A percentile compares a stretch with the other conserved stretches of the same genome.
These are phyloP conservation scores for Durotheca rogersii DNA, from an alignment of 495 filamentous ascomycete species.

Conservation along the genomic window DNA sequence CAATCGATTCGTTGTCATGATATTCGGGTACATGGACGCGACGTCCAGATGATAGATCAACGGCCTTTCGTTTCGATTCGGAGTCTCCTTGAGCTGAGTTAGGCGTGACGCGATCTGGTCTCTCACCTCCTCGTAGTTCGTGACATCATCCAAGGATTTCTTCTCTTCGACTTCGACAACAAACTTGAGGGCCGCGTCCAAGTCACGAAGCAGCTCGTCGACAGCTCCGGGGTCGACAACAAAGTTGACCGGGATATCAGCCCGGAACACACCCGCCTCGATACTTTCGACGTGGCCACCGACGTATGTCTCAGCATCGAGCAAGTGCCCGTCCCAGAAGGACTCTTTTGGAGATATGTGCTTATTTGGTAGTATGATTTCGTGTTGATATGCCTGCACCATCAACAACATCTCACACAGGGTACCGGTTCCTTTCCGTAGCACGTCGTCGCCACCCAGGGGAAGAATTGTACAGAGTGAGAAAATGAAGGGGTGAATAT, in stretches of 20 bases:
- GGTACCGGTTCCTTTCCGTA: conserved; percentile 95
- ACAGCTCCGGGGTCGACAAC: conserved; percentile 81
- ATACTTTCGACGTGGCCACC: conserved; percentile 99
- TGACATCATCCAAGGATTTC: conserved; percentile 85
- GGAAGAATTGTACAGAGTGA: conserved; percentile 96
- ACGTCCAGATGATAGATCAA: conserved; percentile 98
- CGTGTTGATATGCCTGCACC: conserved; percentile 93
- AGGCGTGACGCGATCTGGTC: conserved; percentile 75
- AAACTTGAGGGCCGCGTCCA: conserved; percentile 90
- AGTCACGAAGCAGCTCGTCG: conserved; percentile 81
- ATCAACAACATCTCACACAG: conserved; percentile 98
- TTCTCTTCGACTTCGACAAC: conserved; percentile 93
- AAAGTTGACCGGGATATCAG: conserved; percentile 93
- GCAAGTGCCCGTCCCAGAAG: conserved; percentile 94
- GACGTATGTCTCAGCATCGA: conserved; percentile 97
- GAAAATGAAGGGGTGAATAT: conserved; percentile 99
- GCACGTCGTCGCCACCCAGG: conserved; percentile 84
- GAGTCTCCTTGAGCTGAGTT: conserved; percentile 71
- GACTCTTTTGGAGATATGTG: conserved; percentile 86
- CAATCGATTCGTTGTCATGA: conserved; percentile 98
- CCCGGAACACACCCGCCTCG: conserved; percentile 94
- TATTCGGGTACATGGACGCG: conserved; percentile 99
- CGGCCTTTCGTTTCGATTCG: conserved; percentile 78
- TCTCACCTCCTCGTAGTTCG: conserved; percentile 91
- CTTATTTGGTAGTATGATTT: conserved; percentile 94